Percentiles rank a stretch among this genome's conserved stretches.
Evolutionary conservation across 345 rosid species (phyloP).

Genomic region (Eucalyptus sideroxylon): DNA sequence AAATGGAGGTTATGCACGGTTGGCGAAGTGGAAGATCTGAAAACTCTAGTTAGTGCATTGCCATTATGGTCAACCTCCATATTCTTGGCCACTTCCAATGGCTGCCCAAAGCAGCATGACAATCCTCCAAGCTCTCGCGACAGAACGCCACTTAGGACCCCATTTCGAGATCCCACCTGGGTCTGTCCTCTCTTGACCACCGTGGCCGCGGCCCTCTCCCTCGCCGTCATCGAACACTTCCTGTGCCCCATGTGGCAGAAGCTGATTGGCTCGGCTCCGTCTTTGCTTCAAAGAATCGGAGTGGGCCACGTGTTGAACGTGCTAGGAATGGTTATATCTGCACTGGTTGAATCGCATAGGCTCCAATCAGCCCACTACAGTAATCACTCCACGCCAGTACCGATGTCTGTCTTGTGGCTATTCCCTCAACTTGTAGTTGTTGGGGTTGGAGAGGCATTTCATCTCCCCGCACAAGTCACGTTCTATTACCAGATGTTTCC

Average conservation of each 20-base stretch:
- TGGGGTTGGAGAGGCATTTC: slow-evolving; percentile 25
- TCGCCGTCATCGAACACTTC: slow-evolving; percentile 24
- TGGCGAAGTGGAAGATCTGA: slow-evolving; percentile 30
- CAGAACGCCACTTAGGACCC: slow-evolving; percentile 20
- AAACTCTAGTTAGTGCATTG: slow-evolving; percentile 13
- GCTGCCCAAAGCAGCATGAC: slow-evolving; percentile 20
- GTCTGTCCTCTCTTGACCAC: slow-evolving; percentile 8
- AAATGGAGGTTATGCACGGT: slow-evolving; percentile 17
- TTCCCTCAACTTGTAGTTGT: slow-evolving; percentile 21
- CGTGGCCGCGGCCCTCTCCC: slow-evolving; percentile 13
- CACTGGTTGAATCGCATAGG: slow-evolving; percentile 16
- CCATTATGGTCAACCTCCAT: slow-evolving; percentile 27
- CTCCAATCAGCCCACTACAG: not conserved
- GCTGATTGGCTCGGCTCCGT: slow-evolving; percentile 5
- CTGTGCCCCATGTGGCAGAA: slow-evolving; percentile 12
- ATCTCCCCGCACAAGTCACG: not conserved
- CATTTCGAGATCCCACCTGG: slow-evolving; percentile 25
- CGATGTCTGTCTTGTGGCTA: slow-evolving; percentile 34
- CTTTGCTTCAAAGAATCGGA: slow-evolving; percentile 12
- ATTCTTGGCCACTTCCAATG: slow-evolving; percentile 18
- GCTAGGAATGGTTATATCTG: slow-evolving; percentile 4
- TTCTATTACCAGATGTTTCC: slow-evolving; percentile 1
- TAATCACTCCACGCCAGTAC: not conserved
- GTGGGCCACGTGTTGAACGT: slow-evolving; percentile 5
- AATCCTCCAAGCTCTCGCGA: slow-evolving; percentile 24